phyloP scores from a whole-genome alignment of 2,329 filamentous ascomycete genomes.

The Ophiostoma sp. region DNA sequence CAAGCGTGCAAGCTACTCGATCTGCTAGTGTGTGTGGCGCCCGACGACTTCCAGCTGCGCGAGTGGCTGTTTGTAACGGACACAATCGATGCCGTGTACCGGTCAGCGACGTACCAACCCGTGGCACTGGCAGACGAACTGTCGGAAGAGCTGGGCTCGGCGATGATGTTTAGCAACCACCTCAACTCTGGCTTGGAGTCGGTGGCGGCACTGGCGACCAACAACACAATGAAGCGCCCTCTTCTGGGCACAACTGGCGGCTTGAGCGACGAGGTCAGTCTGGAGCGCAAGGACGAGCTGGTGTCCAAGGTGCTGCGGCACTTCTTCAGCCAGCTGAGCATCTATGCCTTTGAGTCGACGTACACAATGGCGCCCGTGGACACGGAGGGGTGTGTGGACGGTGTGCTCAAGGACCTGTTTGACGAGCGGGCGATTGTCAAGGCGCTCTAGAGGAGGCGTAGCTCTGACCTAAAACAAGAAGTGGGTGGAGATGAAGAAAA shows the following conservation, averaged over 20 bases:
- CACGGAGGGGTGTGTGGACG: slow-evolving; percentile 60
- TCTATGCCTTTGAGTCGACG: slow-evolving; percentile 87
- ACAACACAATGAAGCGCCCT: slow-evolving; percentile 46
- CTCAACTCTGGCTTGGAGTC: slow-evolving; percentile 36
- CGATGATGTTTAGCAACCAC: slow-evolving; percentile 30
- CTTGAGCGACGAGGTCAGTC: slow-evolving; percentile 55
- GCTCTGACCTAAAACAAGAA: not conserved
- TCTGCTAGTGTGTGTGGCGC: slow-evolving; percentile 77
- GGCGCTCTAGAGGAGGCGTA: slow-evolving; percentile 50
- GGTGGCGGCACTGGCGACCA: slow-evolving; percentile 40
- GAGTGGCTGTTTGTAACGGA: slow-evolving; percentile 98
- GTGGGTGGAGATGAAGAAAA: not conserved
- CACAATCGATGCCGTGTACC: slow-evolving; percentile 93
- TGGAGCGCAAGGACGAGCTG: slow-evolving; percentile 67
- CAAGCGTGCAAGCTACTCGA: slow-evolving; percentile 95
- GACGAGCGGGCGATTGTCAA: slow-evolving; percentile 71
- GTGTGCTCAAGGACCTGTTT: slow-evolving; percentile 73
- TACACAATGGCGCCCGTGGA: slow-evolving; percentile 80
- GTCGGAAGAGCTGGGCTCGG: slow-evolving; percentile 60
- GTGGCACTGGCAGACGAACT: slow-evolving; percentile 70
- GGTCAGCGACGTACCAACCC: slow-evolving; percentile 66
- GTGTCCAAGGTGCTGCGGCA: slow-evolving; percentile 77
- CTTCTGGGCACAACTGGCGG: slow-evolving; percentile 50
- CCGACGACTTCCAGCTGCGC: slow-evolving; percentile 96
- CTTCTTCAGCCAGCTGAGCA: slow-evolving; percentile 89